Conservation (phyloP, 441 rosid genomes). For the Isatis lusitanica region DNA sequence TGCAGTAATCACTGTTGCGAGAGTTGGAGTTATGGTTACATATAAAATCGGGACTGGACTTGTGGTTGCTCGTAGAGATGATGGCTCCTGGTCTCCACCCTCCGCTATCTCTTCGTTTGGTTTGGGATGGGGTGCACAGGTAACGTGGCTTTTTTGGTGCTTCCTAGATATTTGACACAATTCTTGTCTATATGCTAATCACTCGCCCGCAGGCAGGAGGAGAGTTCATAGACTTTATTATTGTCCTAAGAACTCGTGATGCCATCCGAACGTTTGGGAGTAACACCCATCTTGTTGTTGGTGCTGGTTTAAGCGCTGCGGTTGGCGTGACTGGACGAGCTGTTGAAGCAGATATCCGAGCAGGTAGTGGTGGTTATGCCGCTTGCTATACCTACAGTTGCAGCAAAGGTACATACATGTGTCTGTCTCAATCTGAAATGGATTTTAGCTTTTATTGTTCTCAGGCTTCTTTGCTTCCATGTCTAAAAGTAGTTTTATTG, state of each 20-base stretch:
- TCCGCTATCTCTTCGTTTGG: conserved; percentile 91
- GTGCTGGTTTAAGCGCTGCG: conserved; percentile 94
- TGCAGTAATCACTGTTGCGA: conserved; percentile 80
- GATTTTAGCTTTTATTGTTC: background rate
- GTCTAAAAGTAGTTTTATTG: background rate
- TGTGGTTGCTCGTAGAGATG: conserved; percentile 80
- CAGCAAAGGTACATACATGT: conserved; percentile 89
- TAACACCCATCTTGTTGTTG: conserved; percentile 74
- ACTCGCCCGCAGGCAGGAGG: conserved; percentile 78
- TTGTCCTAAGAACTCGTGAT: conserved; percentile 76
- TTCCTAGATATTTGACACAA: background rate
- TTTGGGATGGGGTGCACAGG: conserved; percentile 99
- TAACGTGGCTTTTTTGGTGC: conserved; percentile 24
- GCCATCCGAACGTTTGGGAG: conserved; percentile 87
- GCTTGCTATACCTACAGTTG: conserved; percentile 97
- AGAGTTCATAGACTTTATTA: conserved; percentile 85
- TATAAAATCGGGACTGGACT: conserved; percentile 95
- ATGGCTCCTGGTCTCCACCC: conserved; percentile 97
- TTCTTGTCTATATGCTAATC: conserved; percentile 8
- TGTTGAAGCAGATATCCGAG: conserved; percentile 86
- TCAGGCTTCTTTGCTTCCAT: background rate
- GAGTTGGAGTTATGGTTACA: conserved; percentile 93
- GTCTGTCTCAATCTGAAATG: background rate
- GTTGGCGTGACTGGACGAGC: conserved; percentile 77
- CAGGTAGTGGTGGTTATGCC: conserved; percentile 94